Evolutionary conservation across 495 filamentous ascomycete species (phyloP), one percentile per base, ranked within the genome.

Genomic region (Neurospora pannonica): DNA sequence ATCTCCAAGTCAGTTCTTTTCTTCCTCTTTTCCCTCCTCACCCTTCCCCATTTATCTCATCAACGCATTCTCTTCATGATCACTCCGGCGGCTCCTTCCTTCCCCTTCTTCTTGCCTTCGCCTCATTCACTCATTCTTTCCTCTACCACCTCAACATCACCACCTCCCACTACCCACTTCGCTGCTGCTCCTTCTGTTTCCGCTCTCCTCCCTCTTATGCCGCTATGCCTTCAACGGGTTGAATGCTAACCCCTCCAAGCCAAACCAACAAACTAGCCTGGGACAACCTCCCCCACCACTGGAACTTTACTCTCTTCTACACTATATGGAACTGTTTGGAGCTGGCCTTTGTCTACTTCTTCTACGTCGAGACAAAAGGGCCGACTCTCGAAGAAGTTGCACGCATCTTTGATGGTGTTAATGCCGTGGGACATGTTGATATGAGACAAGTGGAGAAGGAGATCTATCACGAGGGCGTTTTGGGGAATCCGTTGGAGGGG

Each of bases 361-460:
- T 89, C 80, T 92, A 89, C 72, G 84, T 90, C 31, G 90, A 92
- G 80, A 92, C 90, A 15, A 87, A 87, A 71, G 88, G 89, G 11
- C 87, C 87, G 0, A 89, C 89, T 0, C 85, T 92, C 5, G 90
- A 92, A 76, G 90, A 91, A 74, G 88, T 91, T 73, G 86, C 88
- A 4, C 79, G 82, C 70, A 84, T 88, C 70, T 90, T 91, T 76
- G 89, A 90, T 76, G 89, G 89, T 19, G 85, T 86, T 10, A 78
- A 82, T 15, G 88, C 88, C 71, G 83, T 89, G 36, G 86, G 85
- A 15, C 79, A 87, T 54, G 85, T 86, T 70, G 81, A 86, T 75
- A 82, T 86, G 75, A 75, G 78, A 46, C 83, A 86, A 71, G 82
- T 87, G 17, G 81, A 87, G 67, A 86, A 86, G 73, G 85, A 86